A percentile compares a stretch with the other conserved stretches of the same genome.
These are phyloP conservation scores for Pholiota molesta DNA, from an alignment of 768 basidiomycete species.

Conservation along the genomic window DNA sequence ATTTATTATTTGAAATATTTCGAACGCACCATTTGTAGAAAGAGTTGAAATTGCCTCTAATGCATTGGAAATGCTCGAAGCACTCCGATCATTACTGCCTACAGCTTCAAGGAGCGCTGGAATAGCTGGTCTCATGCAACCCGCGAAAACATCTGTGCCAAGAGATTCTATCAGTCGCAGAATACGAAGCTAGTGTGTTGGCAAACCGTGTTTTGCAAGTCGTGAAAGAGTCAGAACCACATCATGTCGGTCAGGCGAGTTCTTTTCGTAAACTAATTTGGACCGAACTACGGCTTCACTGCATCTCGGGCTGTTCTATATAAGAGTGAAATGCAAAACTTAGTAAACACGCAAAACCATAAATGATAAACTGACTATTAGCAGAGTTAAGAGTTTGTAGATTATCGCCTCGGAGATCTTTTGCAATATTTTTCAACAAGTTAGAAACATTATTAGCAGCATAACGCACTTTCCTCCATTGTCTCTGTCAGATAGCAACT, in stretches of 20 bases:
- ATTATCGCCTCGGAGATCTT: background rate
- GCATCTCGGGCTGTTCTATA: background rate
- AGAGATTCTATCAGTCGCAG: background rate
- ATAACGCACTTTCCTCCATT: background rate
- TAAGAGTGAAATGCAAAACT: too few relatives aligned
- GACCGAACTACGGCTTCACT: background rate
- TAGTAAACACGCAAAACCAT: background rate
- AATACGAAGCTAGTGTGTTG: background rate
- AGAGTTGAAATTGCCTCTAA: background rate
- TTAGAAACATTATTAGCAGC: background rate
- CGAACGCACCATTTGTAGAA: background rate
- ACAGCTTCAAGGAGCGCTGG: background rate
- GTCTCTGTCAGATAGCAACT: background rate
- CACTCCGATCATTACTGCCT: background rate
- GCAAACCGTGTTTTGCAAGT: background rate
- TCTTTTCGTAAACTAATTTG: background rate
- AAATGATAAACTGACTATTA: background rate
- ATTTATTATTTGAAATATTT: background rate
- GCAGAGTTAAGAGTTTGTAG: background rate
- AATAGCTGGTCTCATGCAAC: background rate
- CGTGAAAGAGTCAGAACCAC: background rate
- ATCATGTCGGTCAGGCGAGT: background rate
- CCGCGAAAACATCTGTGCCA: background rate
- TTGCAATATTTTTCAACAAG: conserved; percentile 21
- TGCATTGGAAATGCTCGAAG: background rate